Conservation (phyloP, 345 rosid genomes). For the Cardiospermum halicacabum region DNA sequence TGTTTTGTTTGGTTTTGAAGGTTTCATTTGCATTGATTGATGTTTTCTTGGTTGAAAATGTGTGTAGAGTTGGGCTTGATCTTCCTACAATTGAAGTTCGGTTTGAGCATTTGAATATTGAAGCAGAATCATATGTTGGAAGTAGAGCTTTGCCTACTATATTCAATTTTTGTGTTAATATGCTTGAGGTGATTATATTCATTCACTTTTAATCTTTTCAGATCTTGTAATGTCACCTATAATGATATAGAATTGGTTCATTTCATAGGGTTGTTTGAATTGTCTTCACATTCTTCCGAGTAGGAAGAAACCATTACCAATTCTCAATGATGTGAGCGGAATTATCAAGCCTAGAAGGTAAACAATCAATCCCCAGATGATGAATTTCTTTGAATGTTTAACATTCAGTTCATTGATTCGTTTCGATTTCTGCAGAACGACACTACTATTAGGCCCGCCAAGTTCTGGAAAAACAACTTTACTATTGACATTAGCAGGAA, state of each 20-base stretch:
- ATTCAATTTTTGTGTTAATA: conserved; percentile 41
- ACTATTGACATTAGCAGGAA: conserved; percentile 51
- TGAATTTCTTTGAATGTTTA: background rate
- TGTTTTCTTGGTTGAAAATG: background rate
- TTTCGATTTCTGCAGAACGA: conserved; percentile 35
- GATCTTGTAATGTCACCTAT: background rate
- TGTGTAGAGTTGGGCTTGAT: conserved; percentile 72
- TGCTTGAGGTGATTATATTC: conserved; percentile 37
- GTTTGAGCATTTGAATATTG: conserved; percentile 62
- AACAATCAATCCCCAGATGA: background rate
- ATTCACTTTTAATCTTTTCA: background rate
- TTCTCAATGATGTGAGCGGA: conserved; percentile 48
- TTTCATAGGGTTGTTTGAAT: conserved; percentile 42
- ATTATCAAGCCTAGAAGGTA: conserved; percentile 54
- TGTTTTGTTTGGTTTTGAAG: too few relatives aligned
- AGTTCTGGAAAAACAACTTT: conserved; percentile 58
- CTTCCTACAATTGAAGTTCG: conserved; percentile 86
- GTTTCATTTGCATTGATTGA: background rate
- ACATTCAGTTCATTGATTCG: background rate
- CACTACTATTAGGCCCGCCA: conserved; percentile 61
- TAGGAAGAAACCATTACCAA: conserved; percentile 39
- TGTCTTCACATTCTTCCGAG: conserved; percentile 43
- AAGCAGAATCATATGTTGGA: conserved; percentile 62
- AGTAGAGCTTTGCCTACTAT: conserved; percentile 60
- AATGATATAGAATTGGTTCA: background rate